phyloP scores from a whole-genome alignment of 2,329 filamentous ascomycete genomes.

The Diaporthe nobilis region DNA sequence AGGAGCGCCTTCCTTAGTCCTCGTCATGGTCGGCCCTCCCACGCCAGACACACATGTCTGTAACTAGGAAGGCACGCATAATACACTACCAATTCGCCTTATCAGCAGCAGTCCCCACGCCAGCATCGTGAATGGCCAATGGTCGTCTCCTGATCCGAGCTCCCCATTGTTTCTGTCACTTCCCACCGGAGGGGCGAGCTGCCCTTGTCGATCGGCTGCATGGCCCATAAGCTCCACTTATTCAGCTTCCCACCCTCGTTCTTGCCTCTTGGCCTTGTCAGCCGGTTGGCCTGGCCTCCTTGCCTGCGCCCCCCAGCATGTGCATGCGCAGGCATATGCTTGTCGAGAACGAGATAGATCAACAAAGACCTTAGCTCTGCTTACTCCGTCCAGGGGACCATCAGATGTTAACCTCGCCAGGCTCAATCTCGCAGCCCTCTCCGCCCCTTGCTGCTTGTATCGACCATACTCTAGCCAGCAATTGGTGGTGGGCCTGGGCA shows the following conservation, averaged over 20 bases:
- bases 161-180: slow-evolving; percentile 31
- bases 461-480: not conserved
- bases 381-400: slow-evolving; percentile 21
- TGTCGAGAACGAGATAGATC: slow-evolving; percentile 30
- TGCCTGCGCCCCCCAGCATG: not conserved
- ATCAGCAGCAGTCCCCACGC: slow-evolving; percentile 27
- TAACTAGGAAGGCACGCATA: not conserved
- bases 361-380: slow-evolving; percentile 19
- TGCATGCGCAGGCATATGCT: slow-evolving; percentile 24
- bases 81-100: slow-evolving; percentile 2
- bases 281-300: slow-evolving; percentile 2
- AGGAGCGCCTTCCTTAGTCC: not conserved
- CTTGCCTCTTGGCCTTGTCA: slow-evolving; percentile 4
- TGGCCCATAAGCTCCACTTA: not conserved
- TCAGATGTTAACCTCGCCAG: slow-evolving; percentile 18
- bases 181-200: not conserved
- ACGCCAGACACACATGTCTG: not conserved
- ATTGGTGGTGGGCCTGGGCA: slow-evolving; percentile 1
- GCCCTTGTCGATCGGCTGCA: slow-evolving; percentile 6
- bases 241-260: not conserved
- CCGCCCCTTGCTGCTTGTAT: slow-evolving; percentile 14
- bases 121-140: slow-evolving; percentile 3
- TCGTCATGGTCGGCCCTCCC: not conserved
- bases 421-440: slow-evolving; percentile 20
- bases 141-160: slow-evolving; percentile 10